Base-by-base conservation (phyloP, 306 rosid genomes). In the Quillaja saponaria region DNA sequence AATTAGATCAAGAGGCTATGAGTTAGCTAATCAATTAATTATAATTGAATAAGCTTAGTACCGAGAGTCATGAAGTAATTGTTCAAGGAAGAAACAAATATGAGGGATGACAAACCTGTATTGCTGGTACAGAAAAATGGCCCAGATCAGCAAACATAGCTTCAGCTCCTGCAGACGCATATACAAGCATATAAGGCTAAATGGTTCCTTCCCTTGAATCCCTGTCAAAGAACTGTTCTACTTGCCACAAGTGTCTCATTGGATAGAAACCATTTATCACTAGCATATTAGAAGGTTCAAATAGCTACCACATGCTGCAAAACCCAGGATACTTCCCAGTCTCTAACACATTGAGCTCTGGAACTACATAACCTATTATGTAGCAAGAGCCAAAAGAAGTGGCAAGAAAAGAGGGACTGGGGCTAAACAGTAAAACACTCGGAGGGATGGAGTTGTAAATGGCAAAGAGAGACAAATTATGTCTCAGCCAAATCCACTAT, bases 91-190 rank as follows among this genome's bases (percentile, higher is more conserved):
- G 50, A 58, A 61, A 69, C 38, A 72, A 2, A 38, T 34, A 45
- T 48, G 53, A 56, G 66, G 61, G 37, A 17, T 37, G 38, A 18
- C 64, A 50, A 64, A 89, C 99, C 95, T 92, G 96, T 75, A 88
- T 89, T 65, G 99, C 71, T 11, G 54, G 84, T 68, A 92, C 94
- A 64, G 90, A 73, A 73, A 92, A 92, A 81, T 89, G 96, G 57
- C 99, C 96, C 20, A 92, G 82, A 83, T 92, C 98, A 52, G 96
- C 96, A 82, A 92, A 92, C 98, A 92, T 92, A 46, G 94, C 98
- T 81, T 92, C 98, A 34, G 96, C 88, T 56, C 98, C 96, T 92
- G 84, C 50, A 68, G 38, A 14, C n/a, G 71, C 73, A 83, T 58
- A 55, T 37, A 47, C 19, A 56, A 25, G 34, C 16, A 66, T 69